Percentiles rank a stretch among this genome's conserved stretches.
Conservation (phyloP, 345 rosid genomes). For the Eucalyptus rudis region DNA sequence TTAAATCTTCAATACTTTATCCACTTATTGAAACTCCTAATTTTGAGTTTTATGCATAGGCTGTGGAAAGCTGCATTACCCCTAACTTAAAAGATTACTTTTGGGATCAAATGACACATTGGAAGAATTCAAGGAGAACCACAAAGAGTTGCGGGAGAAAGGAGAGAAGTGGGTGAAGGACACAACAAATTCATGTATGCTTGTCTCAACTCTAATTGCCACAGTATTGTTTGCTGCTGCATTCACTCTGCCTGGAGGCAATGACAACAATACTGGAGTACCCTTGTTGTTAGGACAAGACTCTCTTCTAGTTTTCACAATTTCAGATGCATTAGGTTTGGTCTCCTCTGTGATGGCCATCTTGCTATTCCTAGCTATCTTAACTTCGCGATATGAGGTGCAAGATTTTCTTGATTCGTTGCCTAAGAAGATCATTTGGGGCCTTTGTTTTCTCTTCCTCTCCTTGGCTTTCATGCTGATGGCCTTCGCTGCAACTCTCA, state of each 20-base stretch:
- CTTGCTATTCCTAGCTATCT: too few species aligned
- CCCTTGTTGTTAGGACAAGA: too few species aligned
- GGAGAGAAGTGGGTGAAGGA: not conserved
- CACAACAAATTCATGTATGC: conserved; percentile 7
- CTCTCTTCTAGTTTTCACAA: accelerated
- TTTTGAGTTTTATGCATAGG: not conserved
- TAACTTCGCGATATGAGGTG: accelerated
- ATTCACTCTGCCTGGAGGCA: not conserved
- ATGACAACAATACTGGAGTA: accelerated
- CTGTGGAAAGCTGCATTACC: not conserved
- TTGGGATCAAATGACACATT: accelerated
- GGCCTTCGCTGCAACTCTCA: too few species aligned
- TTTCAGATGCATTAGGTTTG: too few species aligned
- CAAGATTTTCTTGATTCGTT: too few species aligned
- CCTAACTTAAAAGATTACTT: accelerated
- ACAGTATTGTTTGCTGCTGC: conserved; percentile 6
- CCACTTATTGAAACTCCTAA: not conserved
- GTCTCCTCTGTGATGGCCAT: accelerated
- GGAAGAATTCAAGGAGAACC: not conserved
- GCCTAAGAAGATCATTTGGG: too few species aligned
- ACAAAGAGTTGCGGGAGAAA: not conserved
- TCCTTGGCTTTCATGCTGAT: too few species aligned
- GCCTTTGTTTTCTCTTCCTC: too few species aligned
- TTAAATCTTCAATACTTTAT: not conserved
- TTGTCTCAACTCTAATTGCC: conserved; percentile 15